phyloP scores from a whole-genome alignment of 805 yeast genomes.

The Candida piceae region DNA sequence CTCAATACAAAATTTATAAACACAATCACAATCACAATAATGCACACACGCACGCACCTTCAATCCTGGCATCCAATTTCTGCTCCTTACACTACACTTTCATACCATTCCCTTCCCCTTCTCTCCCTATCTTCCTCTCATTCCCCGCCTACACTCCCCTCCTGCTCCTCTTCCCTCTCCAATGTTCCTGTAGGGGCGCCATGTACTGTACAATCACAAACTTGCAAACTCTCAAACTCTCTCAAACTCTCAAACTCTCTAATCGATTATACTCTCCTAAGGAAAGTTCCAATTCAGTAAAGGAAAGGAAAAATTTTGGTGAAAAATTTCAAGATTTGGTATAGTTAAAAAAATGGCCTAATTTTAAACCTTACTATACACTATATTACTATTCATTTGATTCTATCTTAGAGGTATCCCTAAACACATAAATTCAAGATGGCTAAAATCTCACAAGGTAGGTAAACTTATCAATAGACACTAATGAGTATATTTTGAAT shows the following conservation, averaged over 20 bases:
- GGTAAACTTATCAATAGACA: slow-evolving; percentile 10
- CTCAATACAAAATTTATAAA: no score
- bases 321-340: not conserved
- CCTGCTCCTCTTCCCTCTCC: not conserved
- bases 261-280: no score
- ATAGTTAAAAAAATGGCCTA: not conserved
- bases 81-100: not conserved
- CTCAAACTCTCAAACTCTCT: no score
- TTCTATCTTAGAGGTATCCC: slow-evolving; percentile 4
- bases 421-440: slow-evolving; percentile 17
- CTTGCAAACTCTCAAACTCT: no score
- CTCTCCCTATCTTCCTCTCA: not conserved
- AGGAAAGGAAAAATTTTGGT: not conserved
- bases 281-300: not conserved
- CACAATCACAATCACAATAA: no score
- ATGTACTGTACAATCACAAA: no score
- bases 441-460: slow-evolving; percentile 34
- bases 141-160: not conserved
- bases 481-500: not conserved
- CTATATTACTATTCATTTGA: not conserved
- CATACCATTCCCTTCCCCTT: not conserved
- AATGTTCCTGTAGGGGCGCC: no score
- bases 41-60: not conserved
- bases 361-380: not conserved
- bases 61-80: not conserved